A percentile compares a stretch with the other conserved stretches of the same genome.
These are phyloP conservation scores for Xerocomellus intermedius DNA, from an alignment of 768 basidiomycete genomes.

Conservation along the genomic window DNA sequence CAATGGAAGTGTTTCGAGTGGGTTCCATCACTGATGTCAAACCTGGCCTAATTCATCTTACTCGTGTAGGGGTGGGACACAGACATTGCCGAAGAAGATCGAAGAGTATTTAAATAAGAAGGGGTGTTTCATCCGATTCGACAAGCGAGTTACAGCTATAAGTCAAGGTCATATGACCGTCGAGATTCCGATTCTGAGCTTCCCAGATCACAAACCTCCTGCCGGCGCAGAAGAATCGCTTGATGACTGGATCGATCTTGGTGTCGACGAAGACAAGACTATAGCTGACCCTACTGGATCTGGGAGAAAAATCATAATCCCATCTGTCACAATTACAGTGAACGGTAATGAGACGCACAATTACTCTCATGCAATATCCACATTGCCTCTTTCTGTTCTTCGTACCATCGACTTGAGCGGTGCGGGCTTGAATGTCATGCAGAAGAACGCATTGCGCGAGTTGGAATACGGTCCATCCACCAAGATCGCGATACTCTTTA, in stretches of 20 bases:
- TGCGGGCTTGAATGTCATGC: constrained; percentile 5
- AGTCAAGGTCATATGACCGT: not conserved
- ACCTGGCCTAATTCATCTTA: not conserved
- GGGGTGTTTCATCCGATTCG: not conserved
- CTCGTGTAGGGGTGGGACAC: not conserved
- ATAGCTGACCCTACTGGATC: not conserved
- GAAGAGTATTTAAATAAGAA: not conserved
- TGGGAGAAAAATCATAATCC: not conserved
- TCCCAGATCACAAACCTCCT: no score
- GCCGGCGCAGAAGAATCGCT: not conserved
- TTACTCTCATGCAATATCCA: constrained; percentile 11
- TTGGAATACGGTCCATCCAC: not conserved
- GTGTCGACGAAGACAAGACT: not conserved
- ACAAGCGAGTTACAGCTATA: constrained; percentile 5
- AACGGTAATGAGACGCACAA: constrained; percentile 3
- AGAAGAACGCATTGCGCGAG: constrained; percentile 3
- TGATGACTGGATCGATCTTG: not conserved
- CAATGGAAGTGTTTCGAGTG: constrained; percentile 14
- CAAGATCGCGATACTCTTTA: constrained; percentile 12
- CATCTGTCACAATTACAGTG: constrained; percentile 8
- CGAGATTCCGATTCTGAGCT: not conserved
- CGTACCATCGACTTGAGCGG: constrained; percentile 1
- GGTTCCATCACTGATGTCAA: not conserved
- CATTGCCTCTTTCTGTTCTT: constrained; percentile 6
- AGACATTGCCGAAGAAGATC: constrained; percentile 3